Evolutionary conservation across 495 filamentous ascomycete genomes (phyloP).

Genomic region (Aspergillus diversus): DNA sequence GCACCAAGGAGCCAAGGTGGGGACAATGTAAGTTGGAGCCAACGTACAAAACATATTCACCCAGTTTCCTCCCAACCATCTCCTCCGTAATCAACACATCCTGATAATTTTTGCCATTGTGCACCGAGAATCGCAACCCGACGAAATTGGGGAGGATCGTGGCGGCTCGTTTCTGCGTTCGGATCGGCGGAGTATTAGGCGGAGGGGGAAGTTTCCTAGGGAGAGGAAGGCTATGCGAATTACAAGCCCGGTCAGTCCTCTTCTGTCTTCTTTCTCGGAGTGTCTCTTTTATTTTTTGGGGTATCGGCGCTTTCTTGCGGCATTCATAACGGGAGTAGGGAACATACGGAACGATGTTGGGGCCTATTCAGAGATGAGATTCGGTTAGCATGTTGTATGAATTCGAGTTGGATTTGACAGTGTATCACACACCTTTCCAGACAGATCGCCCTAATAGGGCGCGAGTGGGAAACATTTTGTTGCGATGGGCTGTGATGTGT

Average conservation of each 20-base stretch:
- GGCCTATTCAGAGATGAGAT: slow-evolving; percentile 37
- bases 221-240: slow-evolving; percentile 43
- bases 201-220: slow-evolving; percentile 49
- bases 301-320: neutral
- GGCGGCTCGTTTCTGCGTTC: slow-evolving; percentile 84
- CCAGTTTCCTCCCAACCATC: slow-evolving; percentile 98
- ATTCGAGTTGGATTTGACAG: neutral
- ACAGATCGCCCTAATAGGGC: slow-evolving; percentile 67
- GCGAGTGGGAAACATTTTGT: slow-evolving; percentile 63
- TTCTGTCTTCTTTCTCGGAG: neutral
- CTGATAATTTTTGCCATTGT: slow-evolving; percentile 93
- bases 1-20: neutral
- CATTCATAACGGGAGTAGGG: slow-evolving; percentile 5
- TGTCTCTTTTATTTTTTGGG: neutral
- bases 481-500: neutral
- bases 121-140: slow-evolving; percentile 87
- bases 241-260: slow-evolving; percentile 11
- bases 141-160: slow-evolving; percentile 98
- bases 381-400: neutral
- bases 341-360: slow-evolving; percentile 60
- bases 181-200: slow-evolving; percentile 73
- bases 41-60: slow-evolving; percentile 90
- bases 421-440: slow-evolving; percentile 65
- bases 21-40: neutral
- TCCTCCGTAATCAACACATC: slow-evolving; percentile 92